These are phyloP conservation scores for Aphanocladium album DNA, from an alignment of 2,329 filamentous ascomycete genomes.

Conservation along the genomic window DNA sequence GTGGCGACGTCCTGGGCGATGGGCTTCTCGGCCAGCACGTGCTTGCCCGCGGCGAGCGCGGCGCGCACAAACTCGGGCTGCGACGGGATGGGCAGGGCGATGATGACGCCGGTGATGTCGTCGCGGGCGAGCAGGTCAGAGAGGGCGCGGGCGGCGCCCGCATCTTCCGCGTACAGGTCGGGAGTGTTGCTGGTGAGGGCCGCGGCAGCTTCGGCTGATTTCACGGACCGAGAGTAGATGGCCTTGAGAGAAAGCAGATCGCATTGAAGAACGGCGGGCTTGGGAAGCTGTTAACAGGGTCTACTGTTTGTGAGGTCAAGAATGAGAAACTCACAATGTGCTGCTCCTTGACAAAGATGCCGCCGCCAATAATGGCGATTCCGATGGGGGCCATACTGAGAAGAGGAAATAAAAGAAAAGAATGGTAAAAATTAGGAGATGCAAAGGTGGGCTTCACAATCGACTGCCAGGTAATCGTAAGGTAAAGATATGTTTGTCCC, in stretches of 20 bases:
- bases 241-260: conserved; percentile 53
- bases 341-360: conserved; percentile 56
- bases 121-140: conserved; percentile 47
- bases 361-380: conserved; percentile 58
- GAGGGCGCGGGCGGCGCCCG: conserved; percentile 42
- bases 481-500: not conserved
- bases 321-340: conserved; percentile 41
- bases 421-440: not conserved
- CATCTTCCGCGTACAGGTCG: conserved; percentile 53
- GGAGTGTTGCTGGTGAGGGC: conserved; percentile 30
- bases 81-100: conserved; percentile 57
- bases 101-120: conserved; percentile 52
- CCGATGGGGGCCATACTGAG: conserved; percentile 32
- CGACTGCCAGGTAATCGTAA: not conserved
- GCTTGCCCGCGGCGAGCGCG: conserved; percentile 60
- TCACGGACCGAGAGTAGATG: conserved; percentile 59
- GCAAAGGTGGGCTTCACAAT: not conserved
- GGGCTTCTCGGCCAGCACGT: conserved; percentile 67
- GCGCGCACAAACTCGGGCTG: conserved; percentile 56
- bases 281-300: not conserved
- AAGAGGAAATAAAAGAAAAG: not conserved
- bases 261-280: conserved; percentile 55
- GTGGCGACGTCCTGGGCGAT: conserved; percentile 53
- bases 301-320: not conserved
- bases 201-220: conserved; percentile 47